Percentiles rank a stretch among this genome's conserved stretches.
These are phyloP conservation scores for Boletus coffeatus DNA, from an alignment of 1,284 basidiomycete genomes.

Conservation along the genomic window DNA sequence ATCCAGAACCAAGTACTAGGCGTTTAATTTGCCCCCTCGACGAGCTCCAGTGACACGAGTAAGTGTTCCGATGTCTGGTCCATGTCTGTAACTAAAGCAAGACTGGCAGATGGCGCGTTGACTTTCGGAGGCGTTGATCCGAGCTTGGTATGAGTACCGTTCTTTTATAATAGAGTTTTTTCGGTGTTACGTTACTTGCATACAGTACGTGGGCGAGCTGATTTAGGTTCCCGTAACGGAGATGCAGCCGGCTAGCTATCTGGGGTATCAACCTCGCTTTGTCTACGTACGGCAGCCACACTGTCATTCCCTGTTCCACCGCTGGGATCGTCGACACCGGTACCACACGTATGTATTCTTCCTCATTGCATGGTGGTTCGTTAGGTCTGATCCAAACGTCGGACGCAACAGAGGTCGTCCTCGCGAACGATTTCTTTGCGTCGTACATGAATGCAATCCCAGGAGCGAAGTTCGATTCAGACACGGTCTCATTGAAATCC, in stretches of 20 bases:
- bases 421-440: slow-evolving; percentile 19
- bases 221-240: slow-evolving; percentile 20
- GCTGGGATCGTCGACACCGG: no score
- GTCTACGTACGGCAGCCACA: no score
- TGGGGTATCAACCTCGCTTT: slow-evolving; percentile 26
- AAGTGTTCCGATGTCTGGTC: not conserved
- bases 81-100: not conserved
- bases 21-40: slow-evolving; percentile 24
- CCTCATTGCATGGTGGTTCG: not conserved
- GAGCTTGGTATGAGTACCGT: not conserved
- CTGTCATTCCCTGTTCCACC: no score
- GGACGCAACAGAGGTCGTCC: slow-evolving; percentile 13
- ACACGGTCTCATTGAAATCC: slow-evolving; percentile 20
- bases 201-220: slow-evolving; percentile 17
- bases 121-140: slow-evolving; percentile 23
- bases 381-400: not conserved
- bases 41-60: slow-evolving; percentile 17
- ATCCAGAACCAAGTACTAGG: slow-evolving; percentile 18
- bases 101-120: slow-evolving; percentile 21
- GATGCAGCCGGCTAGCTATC: slow-evolving; percentile 12
- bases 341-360: no score
- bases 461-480: slow-evolving; percentile 13
- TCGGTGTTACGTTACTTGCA: not conserved
- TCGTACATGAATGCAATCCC: slow-evolving; percentile 20
- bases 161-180: not conserved